Base-by-base conservation (phyloP, 2,329 filamentous ascomycete genomes). In the Ophiostoma fasciatum region DNA sequence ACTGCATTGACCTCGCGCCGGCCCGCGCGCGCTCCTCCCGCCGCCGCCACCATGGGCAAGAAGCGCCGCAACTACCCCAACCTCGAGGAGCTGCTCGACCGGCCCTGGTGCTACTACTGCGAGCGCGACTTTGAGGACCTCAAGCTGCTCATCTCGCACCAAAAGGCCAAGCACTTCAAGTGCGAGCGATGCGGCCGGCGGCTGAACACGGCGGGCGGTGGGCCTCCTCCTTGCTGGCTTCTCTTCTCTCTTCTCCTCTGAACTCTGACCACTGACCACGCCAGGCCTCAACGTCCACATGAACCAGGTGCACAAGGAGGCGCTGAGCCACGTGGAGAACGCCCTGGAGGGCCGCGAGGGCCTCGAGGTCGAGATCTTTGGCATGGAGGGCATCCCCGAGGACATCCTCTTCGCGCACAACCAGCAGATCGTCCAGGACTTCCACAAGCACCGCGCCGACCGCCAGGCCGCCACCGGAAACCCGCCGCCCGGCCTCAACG, bases 141-240 rank as follows among this genome's bases (percentile, higher is more conserved):
- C 31, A 94, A 94, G 65, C 85, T 96, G 48, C 75, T 98, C 45
- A 92, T 94, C 48, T 87, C 82, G 39, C 90, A 98, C 58, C 90
- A 96, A 54, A 96, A 94, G 57, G 87, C 88, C n/a, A 96, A 96
- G 61, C 90, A 98, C 59, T 96, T 94, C 68, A 94, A 94, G 60
- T 98, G 90, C 61, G 83, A 94, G 49, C 67, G 79, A 62, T 98
- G 90, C 56, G 78, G 78, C 36, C 75, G 90, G 45, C 71, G 87
- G 47, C 62, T 98, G 38, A 94, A 94, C 54, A 98, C 90, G 2
- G 87, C 87, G 28, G 90, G 90, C 70, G 90, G 85, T 92, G 59
- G 52, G 71, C 40, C 19, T 22, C 7, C 5, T 25, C n/a, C 15
- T 13, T 17, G n/a, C 6, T 19, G 12, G 20, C n/a, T 11, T 28